Base-by-base conservation (phyloP, 2,329 filamentous ascomycete genomes). In the Claviceps digitariae region DNA sequence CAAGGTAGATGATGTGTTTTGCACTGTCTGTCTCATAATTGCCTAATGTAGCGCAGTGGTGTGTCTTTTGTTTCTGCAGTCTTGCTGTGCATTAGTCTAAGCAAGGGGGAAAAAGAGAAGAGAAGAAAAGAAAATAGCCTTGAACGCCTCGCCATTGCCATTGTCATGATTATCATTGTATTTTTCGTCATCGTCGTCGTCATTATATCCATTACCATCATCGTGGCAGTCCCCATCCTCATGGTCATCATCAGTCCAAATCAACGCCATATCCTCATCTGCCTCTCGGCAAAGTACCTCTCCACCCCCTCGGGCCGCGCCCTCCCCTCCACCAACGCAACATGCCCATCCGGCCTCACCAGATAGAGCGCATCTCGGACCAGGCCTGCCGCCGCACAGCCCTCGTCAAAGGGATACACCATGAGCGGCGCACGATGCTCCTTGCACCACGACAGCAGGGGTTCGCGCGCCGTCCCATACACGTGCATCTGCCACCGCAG, bases 401-500 rank as follows among this genome's bases (percentile, higher is more conserved):
- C 51, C 2, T 36, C 6, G 8, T 8, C 29, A 44, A 34, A 52
- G 1, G 21, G 7, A 29, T 47, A 52, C 41, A 17, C 44, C 10
- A 20, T 29, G 9, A 52, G 12, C 51, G 29, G 27, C 20, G 48
- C 15, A 8, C 38, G 43, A 25, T 48, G 51, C 8, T 41, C 7
- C 15, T 52, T 41, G 23, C 51, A 40, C 51, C 51, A 52, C 10
- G 27, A 4, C 3, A 48, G 3, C 15, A 52, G 21, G 6, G 17
- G 5, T 2, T 48, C 44, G 4, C 17, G 23, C 23, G 34, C 51
- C 9, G 13, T 21, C 4, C 51, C 51, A 48, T 52, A 52, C 8
- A 52, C 44, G 34, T 52, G 51, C 6, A 52, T 41, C 44, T 52
- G 51, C 51, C 51, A 52, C 34, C 5, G 10, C 10, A 48, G 36